A percentile compares a stretch with the other conserved stretches of the same genome.
These are phyloP conservation scores for Esteya vermicola DNA, from an alignment of 2,329 filamentous ascomycete species.

Conservation along the genomic window DNA sequence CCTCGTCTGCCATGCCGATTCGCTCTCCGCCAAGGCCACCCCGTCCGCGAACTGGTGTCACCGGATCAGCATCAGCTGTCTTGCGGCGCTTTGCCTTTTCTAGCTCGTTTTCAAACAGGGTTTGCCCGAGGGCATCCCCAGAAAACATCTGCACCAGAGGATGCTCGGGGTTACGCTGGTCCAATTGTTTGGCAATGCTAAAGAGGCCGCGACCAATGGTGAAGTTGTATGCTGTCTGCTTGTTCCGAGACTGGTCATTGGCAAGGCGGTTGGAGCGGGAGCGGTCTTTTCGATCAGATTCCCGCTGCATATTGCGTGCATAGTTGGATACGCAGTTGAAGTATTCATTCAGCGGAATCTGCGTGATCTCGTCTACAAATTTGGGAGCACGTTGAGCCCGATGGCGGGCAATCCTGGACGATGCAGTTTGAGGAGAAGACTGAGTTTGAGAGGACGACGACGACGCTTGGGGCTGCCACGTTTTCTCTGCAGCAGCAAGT, in stretches of 20 bases:
- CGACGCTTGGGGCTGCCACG: not conserved
- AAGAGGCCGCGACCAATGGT: slow-evolving; percentile 11
- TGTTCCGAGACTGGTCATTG: slow-evolving; percentile 1
- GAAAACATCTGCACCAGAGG: slow-evolving; percentile 6
- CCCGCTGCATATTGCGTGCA: slow-evolving; percentile 8
- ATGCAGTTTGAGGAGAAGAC: not conserved
- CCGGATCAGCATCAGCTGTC: slow-evolving; percentile 1
- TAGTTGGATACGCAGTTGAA: slow-evolving; percentile 8
- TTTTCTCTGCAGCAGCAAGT: not conserved
- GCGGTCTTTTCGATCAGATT: slow-evolving; percentile 3
- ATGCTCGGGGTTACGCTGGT: slow-evolving; percentile 1
- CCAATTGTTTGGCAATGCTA: slow-evolving; percentile 5
- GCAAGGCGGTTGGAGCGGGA: slow-evolving; percentile 3
- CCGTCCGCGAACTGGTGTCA: slow-evolving; percentile 3
- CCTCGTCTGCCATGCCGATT: slow-evolving; percentile 9
- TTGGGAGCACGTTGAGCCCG: not conserved
- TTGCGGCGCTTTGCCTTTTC: slow-evolving; percentile 7
- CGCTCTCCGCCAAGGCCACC: not conserved
- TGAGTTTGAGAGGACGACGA: not conserved
- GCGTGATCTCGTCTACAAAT: slow-evolving; percentile 10
- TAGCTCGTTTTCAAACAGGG: slow-evolving; percentile 5
- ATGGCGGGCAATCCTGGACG: slow-evolving; percentile 2
- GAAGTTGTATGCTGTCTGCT: slow-evolving; percentile 5
- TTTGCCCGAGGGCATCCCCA: slow-evolving; percentile 6
- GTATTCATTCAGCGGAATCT: slow-evolving; percentile 10